Evolutionary conservation across 306 rosid species (phyloP), one percentile per base, ranked within the genome.

Genomic region (Sphenostylis stenocarpa): DNA sequence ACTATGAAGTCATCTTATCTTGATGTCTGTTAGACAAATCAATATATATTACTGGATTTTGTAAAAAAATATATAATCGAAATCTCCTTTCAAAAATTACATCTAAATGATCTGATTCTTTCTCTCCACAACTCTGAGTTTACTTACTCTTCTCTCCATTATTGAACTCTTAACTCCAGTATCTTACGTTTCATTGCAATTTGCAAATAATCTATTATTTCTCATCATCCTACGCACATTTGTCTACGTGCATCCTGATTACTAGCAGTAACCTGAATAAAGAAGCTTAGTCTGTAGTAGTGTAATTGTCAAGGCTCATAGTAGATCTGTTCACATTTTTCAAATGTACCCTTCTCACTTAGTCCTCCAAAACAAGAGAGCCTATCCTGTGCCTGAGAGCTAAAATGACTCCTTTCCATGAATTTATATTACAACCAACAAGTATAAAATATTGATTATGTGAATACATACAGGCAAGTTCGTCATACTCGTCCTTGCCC

Each of bases 401-500:
- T 63, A 15, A 53, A 44, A 72, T 56, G 57, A 64, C 15, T 45
- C 15, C 26, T 38, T 65, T 28, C 33, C 23, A 17, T 69, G 31
- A 15, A 11, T 41, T 41, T 10, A 29, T 74, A 55, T 76, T 15
- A 56, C 29, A 41, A 76, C 66, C 17, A 31, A 39, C 26, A 23
- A 20, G 12, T 41, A 11, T 36, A 45, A 41, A 62, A 69, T 19
- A 76, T 11, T 36, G 62, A 76, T 28, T 57, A 14, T 45, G 8
- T 5, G 53, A 60, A 75, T 75, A 90, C 96, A 51, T 84, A 92
- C 96, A 82, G 19, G 97, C 96, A 83, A 92, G 91, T 80, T 90
- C 97, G 74, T 92, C 97, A 33, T 88, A 92, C 84, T 85, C 96
- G 2, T 94, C 98, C 88, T 94, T 94, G 65, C 98, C 98, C 75